phyloP scores from a whole-genome alignment of 1,139 yeast species.

The Debaryomyces nepalensis region DNA sequence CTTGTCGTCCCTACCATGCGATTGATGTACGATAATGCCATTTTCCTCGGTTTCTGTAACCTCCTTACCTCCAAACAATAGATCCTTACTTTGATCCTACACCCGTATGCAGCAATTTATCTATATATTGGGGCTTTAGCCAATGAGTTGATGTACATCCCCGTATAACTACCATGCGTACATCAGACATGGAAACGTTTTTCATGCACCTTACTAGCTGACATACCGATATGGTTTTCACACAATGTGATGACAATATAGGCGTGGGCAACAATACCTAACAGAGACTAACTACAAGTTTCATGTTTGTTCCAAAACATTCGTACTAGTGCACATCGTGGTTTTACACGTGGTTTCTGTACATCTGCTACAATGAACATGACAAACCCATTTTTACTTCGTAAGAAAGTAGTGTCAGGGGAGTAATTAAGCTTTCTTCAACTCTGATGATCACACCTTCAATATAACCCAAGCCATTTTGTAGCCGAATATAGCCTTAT shows the following conservation, averaged over 20 bases:
- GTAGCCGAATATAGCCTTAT: too few species aligned
- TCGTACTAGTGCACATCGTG: slow-evolving; percentile 3
- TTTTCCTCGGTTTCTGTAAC: neutral
- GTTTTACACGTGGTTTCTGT: slow-evolving; percentile 7
- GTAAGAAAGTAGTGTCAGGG: slow-evolving; percentile 1
- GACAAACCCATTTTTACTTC: neutral
- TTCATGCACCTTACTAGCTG: too few species aligned
- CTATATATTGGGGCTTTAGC: too few species aligned
- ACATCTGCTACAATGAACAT: neutral
- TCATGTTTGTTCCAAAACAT: slow-evolving; percentile 4
- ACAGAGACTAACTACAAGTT: neutral
- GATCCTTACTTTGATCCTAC: neutral
- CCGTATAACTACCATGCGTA: too few species aligned
- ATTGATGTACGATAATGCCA: neutral
- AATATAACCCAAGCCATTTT: too few species aligned
- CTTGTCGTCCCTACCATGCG: neutral
- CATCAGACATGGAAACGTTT: too few species aligned
- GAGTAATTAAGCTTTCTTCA: neutral
- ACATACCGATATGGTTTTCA: too few species aligned
- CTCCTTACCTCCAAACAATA: neutral
- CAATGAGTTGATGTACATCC: too few species aligned
- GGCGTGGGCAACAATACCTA: neutral
- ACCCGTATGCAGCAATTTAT: neutral
- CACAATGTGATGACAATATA: neutral
- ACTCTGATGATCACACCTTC: neutral